phyloP scores from a whole-genome alignment of 2,329 filamentous ascomycete species.

The Pyricularia sp. region DNA sequence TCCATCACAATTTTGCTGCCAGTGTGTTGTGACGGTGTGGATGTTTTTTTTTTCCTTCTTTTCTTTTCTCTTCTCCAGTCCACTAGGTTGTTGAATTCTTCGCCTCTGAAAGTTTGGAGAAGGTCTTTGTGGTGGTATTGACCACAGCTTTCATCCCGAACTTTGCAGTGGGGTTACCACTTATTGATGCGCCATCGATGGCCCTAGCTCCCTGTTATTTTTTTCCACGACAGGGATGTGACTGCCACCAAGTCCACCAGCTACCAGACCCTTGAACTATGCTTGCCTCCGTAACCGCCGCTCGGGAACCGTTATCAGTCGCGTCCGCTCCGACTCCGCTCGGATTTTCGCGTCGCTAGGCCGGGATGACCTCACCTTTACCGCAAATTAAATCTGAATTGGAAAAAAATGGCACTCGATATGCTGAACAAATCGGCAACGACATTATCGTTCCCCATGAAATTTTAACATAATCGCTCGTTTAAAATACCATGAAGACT shows the following conservation, averaged over 20 bases:
- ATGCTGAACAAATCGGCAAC: background rate
- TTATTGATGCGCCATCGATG: background rate
- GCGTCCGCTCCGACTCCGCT: background rate
- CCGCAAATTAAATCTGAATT: background rate
- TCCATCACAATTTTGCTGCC: conserved; percentile 20
- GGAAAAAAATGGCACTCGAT: background rate
- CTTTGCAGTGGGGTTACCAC: background rate
- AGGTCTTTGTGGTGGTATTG: background rate
- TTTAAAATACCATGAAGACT: background rate
- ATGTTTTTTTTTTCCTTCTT: too few relatives aligned
- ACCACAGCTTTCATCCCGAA: background rate
- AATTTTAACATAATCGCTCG: background rate
- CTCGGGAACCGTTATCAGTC: background rate
- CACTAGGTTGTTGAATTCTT: background rate
- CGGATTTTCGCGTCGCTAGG: background rate
- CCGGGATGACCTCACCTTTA: background rate
- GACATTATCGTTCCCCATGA: background rate
- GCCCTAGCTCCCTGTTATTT: conserved; percentile 6
- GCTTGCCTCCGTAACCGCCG: background rate
- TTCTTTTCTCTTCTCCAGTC: too few relatives aligned
- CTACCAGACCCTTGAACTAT: background rate
- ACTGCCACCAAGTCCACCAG: background rate
- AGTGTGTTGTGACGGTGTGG: background rate
- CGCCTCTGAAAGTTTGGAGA: background rate
- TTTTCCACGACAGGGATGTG: background rate